Evolutionary conservation across 768 basidiomycete species (phyloP).

Genomic region (Tulasnella sp.): DNA sequence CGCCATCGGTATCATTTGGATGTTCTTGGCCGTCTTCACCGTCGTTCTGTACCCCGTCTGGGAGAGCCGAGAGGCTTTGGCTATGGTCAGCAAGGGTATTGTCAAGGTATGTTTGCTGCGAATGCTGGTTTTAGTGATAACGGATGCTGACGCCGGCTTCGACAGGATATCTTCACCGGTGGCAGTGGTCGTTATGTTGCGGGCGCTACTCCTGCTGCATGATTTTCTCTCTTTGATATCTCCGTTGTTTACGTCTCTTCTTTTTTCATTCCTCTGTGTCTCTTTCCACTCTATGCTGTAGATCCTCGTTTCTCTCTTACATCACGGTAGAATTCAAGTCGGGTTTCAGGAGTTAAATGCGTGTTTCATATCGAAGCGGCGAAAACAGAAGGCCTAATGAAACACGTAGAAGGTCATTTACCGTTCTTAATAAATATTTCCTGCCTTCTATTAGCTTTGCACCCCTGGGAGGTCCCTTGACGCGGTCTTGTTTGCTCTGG

Average conservation of each 20-base stretch:
- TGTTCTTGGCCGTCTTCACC: conserved; percentile 66
- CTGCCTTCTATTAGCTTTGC: too few relatives aligned
- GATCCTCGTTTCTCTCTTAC: conserved; percentile 3
- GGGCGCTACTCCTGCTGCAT: conserved; percentile 3
- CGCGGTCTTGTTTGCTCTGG: neutral
- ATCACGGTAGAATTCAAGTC: conserved; percentile 9
- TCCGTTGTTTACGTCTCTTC: neutral
- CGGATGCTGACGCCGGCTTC: neutral
- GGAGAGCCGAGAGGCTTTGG: conserved; percentile 70
- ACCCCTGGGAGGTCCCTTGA: neutral
- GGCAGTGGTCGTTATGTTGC: conserved; percentile 28
- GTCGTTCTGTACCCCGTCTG: conserved; percentile 84
- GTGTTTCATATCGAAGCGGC: too few relatives aligned
- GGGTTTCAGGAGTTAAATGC: neutral
- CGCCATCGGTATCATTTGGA: conserved; percentile 68
- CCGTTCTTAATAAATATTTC: too few relatives aligned
- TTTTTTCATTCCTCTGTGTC: neutral
- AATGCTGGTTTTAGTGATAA: neutral
- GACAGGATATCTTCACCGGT: conserved; percentile 28
- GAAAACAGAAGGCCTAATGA: too few relatives aligned
- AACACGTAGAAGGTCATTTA: too few relatives aligned
- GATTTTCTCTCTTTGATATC: neutral
- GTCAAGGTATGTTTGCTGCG: conserved; percentile 51
- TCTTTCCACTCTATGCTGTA: conserved; percentile 3
- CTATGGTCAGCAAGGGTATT: conserved; percentile 55